Evolutionary conservation across 306 rosid genomes (phyloP).

Genomic region (peach (Prunus persica)): DNA sequence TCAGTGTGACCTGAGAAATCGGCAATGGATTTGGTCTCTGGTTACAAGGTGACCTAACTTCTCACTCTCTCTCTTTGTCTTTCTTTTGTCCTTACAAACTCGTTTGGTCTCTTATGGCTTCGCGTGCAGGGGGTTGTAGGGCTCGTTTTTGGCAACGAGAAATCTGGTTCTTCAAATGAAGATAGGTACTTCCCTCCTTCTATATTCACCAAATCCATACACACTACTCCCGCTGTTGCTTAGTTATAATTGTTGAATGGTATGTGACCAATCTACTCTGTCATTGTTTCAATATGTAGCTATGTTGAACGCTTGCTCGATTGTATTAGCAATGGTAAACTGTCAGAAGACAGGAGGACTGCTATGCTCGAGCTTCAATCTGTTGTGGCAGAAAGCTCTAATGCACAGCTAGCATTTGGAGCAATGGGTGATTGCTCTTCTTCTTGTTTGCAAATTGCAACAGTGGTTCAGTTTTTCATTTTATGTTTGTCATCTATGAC

Average conservation of each 20-base stretch:
- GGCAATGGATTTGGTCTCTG: conserved; percentile 87
- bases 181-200: conserved; percentile 50
- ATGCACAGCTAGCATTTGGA: conserved; percentile 85
- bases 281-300: conserved; percentile 34
- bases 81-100: neutral
- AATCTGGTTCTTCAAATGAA: conserved; percentile 63
- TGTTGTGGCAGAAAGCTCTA: conserved; percentile 69
- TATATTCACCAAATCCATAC: neutral
- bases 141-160: conserved; percentile 84
- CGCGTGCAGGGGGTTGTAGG: conserved; percentile 79
- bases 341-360: conserved; percentile 79
- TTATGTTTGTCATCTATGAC: conserved; percentile 3
- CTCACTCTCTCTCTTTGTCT: neutral
- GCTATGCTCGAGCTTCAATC: conserved; percentile 92
- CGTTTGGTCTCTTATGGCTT: neutral
- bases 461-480: neutral
- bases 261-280: neutral
- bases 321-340: conserved; percentile 87
- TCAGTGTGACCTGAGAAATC: too few species aligned
- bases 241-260: neutral
- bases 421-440: conserved; percentile 70
- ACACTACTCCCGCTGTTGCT: neutral
- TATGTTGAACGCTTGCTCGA: conserved; percentile 86
- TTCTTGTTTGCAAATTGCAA: neutral
- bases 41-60: conserved; percentile 67